These are phyloP conservation scores for Pichia phayaonensis DNA, from an alignment of 805 yeast genomes.

Conservation along the genomic window DNA sequence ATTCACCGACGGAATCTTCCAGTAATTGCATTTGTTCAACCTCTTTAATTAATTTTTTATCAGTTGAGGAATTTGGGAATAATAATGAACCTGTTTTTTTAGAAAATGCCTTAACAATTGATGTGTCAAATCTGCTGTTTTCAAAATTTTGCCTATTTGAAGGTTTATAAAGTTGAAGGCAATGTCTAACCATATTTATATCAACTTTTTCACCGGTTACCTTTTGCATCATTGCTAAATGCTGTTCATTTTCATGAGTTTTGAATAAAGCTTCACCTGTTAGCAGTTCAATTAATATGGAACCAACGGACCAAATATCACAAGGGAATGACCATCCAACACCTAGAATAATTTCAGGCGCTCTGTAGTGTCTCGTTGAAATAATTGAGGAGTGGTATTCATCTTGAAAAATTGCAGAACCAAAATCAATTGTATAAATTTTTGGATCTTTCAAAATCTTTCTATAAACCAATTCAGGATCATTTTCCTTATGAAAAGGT, in stretches of 20 bases:
- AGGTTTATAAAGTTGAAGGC: constrained; percentile 22
- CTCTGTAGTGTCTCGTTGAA: constrained; percentile 92
- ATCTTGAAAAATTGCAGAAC: constrained; percentile 90
- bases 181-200: constrained; percentile 25
- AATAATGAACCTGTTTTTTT: constrained; percentile 24
- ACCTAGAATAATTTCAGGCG: constrained; percentile 92
- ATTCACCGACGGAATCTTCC: constrained; percentile 23
- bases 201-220: constrained; percentile 53
- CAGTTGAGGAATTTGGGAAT: constrained; percentile 32
- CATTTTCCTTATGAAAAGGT: constrained; percentile 21
- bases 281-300: constrained; percentile 82
- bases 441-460: constrained; percentile 66
- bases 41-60: constrained; percentile 30
- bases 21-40: constrained; percentile 27
- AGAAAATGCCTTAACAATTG: constrained; percentile 27
- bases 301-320: constrained; percentile 95
- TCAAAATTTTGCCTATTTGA: neutral
- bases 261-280: constrained; percentile 93
- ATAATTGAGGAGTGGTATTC: constrained; percentile 91
- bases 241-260: constrained; percentile 92
- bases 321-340: constrained; percentile 97
- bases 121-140: constrained; percentile 11
- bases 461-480: constrained; percentile 12
- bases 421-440: constrained; percentile 90
- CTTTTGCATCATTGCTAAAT: constrained; percentile 89